A percentile compares a stretch with the other conserved stretches of the same genome.
These are phyloP conservation scores for Blakeslea trispora DNA, from an alignment of 371 early-diverging fungal species.

Conservation along the genomic window DNA sequence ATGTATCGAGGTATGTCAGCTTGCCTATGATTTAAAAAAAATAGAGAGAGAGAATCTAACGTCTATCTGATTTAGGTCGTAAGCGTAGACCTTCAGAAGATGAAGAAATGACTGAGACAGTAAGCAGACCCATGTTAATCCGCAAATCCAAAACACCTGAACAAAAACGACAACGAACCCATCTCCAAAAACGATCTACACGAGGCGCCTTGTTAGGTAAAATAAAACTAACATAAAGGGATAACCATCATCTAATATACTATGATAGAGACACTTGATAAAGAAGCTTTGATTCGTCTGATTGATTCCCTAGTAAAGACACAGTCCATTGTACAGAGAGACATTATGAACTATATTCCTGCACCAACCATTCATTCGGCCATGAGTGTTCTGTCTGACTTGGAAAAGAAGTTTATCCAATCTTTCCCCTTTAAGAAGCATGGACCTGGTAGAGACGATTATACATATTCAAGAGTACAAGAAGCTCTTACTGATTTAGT, in stretches of 20 bases:
- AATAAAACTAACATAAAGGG: no score
- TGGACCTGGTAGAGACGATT: constrained; percentile 83
- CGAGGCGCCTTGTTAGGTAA: constrained; percentile 39
- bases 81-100: constrained; percentile 51
- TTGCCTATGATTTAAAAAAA: neutral
- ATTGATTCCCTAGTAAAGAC: constrained; percentile 69
- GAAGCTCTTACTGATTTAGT: constrained; percentile 73
- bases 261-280: constrained; percentile 62
- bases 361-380: constrained; percentile 87
- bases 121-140: constrained; percentile 16
- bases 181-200: constrained; percentile 30
- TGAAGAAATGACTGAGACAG: constrained; percentile 47
- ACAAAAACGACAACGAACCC: constrained; percentile 28
- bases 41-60: neutral
- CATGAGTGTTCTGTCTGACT: constrained; percentile 59
- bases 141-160: constrained; percentile 18
- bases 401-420: constrained; percentile 72
- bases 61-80: constrained; percentile 24
- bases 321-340: constrained; percentile 72
- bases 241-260: constrained; percentile 2
- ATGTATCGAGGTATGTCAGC: constrained; percentile 6
- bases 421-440: constrained; percentile 85
- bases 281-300: constrained; percentile 73
- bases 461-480: constrained; percentile 86
- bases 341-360: constrained; percentile 79